Base-by-base conservation (phyloP, 2,329 filamentous ascomycete genomes). In the Arthrobotrys sphaeroides region DNA sequence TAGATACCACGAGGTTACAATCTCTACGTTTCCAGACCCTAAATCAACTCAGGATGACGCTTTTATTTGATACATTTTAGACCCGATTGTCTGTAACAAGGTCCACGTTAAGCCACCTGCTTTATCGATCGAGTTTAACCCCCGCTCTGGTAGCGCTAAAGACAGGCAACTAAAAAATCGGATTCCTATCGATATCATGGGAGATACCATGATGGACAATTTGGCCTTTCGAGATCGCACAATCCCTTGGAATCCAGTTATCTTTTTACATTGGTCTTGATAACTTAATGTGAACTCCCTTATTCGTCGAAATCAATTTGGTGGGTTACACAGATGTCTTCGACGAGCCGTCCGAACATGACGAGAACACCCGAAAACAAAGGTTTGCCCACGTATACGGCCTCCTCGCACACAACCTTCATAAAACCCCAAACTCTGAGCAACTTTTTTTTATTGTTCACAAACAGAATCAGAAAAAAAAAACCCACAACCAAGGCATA, bases 251-350 rank as follows among this genome's bases (percentile, higher is more conserved):
- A 53, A 5, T 20, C 3, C n/a, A 53, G 28, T 49, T 47, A 9
- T 13, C 47, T 7, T 33, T 55, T 22, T n/a, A 55, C 51, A 55
- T 38, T 36, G 6, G 16, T 38, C n/a, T 12, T 12, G 9, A 36
- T 55, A 24, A 24, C 9, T 7, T 22, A 55, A 55, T 55, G 18
- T 31, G 20, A 38, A 53, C n/a, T 38, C 6, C 16, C 18, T 55
- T 36, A 55, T 55, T 55, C 31, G 51, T n/a, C 9, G 51, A 9
- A 36, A 10, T 10, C 13, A 45, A 38, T 31, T 33, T 55, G 51
- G 49, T 55, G 49, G 49, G 51, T 55, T 55, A 55, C 51, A 55
- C 51, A 55, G 18, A 55, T 55, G 38, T 53, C 47, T 22, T 13
- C 3, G 33, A 22, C 18, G 51, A 36, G 18, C 18, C 31, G 16